Evolutionary conservation across 768 basidiomycete genomes (phyloP).

Genomic region (Tubosaeta sp.): DNA sequence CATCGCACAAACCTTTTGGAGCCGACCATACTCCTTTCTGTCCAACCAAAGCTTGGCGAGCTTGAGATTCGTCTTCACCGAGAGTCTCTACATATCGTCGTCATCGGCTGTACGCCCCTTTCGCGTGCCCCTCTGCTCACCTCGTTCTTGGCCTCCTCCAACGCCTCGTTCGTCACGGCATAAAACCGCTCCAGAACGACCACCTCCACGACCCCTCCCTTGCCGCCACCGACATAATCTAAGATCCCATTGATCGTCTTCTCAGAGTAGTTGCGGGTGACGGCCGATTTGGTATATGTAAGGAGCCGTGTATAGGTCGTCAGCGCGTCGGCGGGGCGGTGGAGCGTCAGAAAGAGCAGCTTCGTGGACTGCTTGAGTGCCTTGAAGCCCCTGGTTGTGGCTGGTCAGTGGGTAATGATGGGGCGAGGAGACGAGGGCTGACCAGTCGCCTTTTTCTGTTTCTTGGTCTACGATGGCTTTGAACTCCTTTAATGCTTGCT

Average conservation of each 20-base stretch:
- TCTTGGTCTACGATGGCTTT: conserved; percentile 85
- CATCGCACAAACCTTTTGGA: conserved; percentile 60
- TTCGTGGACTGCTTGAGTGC: conserved; percentile 97
- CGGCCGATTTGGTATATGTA: conserved; percentile 92
- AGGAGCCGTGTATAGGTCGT: conserved; percentile 81
- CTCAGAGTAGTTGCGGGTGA: conserved; percentile 94
- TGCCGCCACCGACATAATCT: conserved; percentile 93
- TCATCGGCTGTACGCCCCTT: not conserved
- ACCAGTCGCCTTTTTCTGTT: conserved; percentile 94
- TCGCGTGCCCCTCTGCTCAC: conserved; percentile 36
- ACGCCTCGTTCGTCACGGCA: conserved; percentile 82
- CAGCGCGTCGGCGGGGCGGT: conserved; percentile 80
- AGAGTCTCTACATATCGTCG: conserved; percentile 60
- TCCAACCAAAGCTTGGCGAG: conserved; percentile 97
- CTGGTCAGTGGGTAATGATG: not conserved
- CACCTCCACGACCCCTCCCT: conserved; percentile 73
- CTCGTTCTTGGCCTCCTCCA: conserved; percentile 96
- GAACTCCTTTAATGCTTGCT: conserved; percentile 89
- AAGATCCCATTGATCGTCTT: conserved; percentile 98
- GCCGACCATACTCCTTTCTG: conserved; percentile 80
- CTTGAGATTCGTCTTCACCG: conserved; percentile 94
- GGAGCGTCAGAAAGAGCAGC: conserved; percentile 75
- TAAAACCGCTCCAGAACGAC: conserved; percentile 94
- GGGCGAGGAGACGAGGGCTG: conserved; percentile 17
- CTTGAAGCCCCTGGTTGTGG: conserved; percentile 85